phyloP scores from a whole-genome alignment of 2,329 filamentous ascomycete genomes.

The Scedosporium aurantiacum region DNA sequence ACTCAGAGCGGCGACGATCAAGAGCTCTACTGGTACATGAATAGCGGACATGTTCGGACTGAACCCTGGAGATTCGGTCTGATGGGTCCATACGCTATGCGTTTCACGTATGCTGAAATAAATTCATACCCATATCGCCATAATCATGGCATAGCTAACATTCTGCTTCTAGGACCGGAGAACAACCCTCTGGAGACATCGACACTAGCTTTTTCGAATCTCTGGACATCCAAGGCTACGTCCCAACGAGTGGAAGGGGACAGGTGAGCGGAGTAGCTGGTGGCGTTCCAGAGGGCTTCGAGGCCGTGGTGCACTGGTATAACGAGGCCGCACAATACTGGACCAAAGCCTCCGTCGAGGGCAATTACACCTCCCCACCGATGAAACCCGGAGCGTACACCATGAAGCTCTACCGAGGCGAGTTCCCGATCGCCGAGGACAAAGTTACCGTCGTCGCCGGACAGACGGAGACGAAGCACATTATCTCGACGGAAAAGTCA shows the following conservation, averaged over 20 bases:
- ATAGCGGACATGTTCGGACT: slow-evolving; percentile 52
- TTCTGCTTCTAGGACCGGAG: slow-evolving; percentile 21
- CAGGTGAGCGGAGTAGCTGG: slow-evolving; percentile 49
- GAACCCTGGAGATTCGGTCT: slow-evolving; percentile 51
- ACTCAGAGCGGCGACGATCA: slow-evolving; percentile 44
- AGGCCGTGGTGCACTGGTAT: slow-evolving; percentile 55
- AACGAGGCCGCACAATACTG: slow-evolving; percentile 55
- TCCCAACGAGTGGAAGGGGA: slow-evolving; percentile 43
- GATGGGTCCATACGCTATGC: slow-evolving; percentile 53
- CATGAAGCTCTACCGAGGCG: slow-evolving; percentile 52
- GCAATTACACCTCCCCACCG: slow-evolving; percentile 49
- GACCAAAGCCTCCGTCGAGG: slow-evolving; percentile 41
- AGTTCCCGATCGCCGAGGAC: slow-evolving; percentile 40
- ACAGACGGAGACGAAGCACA: slow-evolving; percentile 34
- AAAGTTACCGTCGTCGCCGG: slow-evolving; percentile 40
- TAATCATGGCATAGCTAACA: background rate
- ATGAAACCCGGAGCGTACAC: slow-evolving; percentile 61
- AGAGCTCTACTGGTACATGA: slow-evolving; percentile 58
- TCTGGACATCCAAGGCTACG: slow-evolving; percentile 46
- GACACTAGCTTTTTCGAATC: slow-evolving; percentile 50
- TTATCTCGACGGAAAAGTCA: slow-evolving; percentile 32
- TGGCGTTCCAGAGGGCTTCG: slow-evolving; percentile 34
- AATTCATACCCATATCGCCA: background rate
- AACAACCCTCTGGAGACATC: slow-evolving; percentile 37
- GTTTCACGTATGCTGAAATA: slow-evolving; percentile 32